A percentile compares a stretch with the other conserved stretches of the same genome.
Conservation (phyloP, 2,329 filamentous ascomycete species). For the Celoporthe dispersa region DNA sequence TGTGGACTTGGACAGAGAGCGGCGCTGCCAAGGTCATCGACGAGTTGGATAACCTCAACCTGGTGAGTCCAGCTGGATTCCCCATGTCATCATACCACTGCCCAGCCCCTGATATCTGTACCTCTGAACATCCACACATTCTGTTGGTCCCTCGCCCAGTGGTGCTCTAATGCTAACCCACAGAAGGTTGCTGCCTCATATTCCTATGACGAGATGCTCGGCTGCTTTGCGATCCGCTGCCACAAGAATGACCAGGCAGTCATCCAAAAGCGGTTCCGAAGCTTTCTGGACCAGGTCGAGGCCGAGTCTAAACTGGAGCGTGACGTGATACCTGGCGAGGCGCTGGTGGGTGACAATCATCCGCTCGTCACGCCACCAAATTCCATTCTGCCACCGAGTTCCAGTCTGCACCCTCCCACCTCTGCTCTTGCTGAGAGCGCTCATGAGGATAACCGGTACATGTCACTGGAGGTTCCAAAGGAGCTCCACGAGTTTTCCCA, state of each 20-base stretch:
- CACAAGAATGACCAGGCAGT: conserved; percentile 15
- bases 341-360: not conserved
- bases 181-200: conserved; percentile 32
- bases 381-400: not conserved
- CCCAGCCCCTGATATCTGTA: not conserved
- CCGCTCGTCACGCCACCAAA: not conserved
- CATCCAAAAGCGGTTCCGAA: conserved; percentile 15
- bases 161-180: not conserved
- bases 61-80: conserved; percentile 26
- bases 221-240: conserved; percentile 20
- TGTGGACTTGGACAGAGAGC: conserved; percentile 36
- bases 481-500: not conserved
- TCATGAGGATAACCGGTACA: not conserved
- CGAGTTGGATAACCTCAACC: conserved; percentile 23
- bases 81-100: not conserved
- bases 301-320: conserved; percentile 43
- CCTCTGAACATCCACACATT: not conserved
- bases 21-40: conserved; percentile 33
- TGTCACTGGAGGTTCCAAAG: conserved; percentile 6
- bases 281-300: conserved; percentile 13
- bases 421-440: too few species aligned
- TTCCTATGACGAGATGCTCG: conserved; percentile 31
- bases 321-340: too few species aligned
- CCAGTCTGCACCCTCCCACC: not conserved
- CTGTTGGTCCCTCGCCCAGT: not conserved